A percentile compares a stretch with the other conserved stretches of the same genome.
Conservation (phyloP, 441 rosid species). For the Gossypium trilobum region DNA sequence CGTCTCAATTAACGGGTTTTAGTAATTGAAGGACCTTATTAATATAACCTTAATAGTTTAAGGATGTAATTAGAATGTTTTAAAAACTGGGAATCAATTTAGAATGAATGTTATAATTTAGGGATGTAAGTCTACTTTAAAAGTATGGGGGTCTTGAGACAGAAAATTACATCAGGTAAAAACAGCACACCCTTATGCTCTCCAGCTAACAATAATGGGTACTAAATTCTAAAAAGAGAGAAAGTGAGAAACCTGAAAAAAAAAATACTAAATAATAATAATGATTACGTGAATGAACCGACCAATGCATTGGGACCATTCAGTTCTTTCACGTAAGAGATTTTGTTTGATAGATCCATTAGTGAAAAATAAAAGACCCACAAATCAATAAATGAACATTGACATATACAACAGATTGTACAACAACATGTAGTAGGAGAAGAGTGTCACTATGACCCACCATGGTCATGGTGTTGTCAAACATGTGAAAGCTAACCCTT, state of each 20-base stretch:
- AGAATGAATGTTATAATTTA: too few relatives aligned
- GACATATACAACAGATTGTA: background rate
- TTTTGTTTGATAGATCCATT: background rate
- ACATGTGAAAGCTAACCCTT: background rate
- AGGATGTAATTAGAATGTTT: too few relatives aligned
- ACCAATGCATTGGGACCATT: constrained; percentile 2
- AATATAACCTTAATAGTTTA: too few relatives aligned
- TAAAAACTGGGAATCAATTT: too few relatives aligned
- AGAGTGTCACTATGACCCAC: constrained; percentile 9
- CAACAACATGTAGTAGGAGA: background rate
- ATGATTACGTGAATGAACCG: background rate
- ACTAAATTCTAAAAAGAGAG: background rate
- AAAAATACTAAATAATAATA: background rate
- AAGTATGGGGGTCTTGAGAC: background rate
- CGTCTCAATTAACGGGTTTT: too few relatives aligned
- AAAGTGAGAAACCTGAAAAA: background rate
- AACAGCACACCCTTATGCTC: background rate
- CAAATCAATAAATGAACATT: background rate
- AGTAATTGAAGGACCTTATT: too few relatives aligned
- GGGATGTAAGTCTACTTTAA: too few relatives aligned
- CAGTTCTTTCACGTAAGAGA: constrained; percentile 8
- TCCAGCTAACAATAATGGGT: background rate
- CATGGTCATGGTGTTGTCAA: background rate
- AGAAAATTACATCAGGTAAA: background rate
- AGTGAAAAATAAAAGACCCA: constrained; percentile 9